A percentile compares a stretch with the other conserved stretches of the same genome.
Evolutionary conservation across 495 filamentous ascomycete species (phyloP).

Genomic region (Penicillium goetzii): DNA sequence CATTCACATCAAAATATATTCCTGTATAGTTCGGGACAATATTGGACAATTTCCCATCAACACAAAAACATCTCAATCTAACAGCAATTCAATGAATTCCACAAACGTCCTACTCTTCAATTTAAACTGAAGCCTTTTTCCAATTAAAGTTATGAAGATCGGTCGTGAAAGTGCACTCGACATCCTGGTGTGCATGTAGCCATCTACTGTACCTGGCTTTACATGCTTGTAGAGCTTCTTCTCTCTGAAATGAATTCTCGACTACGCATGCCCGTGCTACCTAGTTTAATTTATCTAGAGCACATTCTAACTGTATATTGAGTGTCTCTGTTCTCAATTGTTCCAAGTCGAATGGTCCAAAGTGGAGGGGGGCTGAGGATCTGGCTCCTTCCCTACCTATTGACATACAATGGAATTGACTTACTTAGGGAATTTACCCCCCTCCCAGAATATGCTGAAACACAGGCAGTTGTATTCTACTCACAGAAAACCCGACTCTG

Average conservation of each 20-base stretch:
- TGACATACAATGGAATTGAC: neutral
- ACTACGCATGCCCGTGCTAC: neutral
- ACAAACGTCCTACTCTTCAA: too few species aligned
- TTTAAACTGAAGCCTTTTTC: too few species aligned
- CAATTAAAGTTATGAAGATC: too few species aligned
- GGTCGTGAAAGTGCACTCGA: neutral
- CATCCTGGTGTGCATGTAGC: neutral
- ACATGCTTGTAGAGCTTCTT: neutral
- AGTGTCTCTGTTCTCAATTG: neutral
- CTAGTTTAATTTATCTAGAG: neutral
- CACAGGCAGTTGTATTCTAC: neutral
- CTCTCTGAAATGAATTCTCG: neutral
- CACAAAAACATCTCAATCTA: neutral
- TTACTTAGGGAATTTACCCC: neutral
- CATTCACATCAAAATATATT: neutral
- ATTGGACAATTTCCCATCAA: neutral
- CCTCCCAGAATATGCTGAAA: neutral
- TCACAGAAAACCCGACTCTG: neutral
- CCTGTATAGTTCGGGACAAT: neutral
- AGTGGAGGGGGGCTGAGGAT: neutral
- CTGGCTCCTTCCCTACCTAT: neutral
- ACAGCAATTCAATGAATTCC: too few species aligned
- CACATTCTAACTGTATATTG: too few species aligned
- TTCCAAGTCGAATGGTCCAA: neutral
- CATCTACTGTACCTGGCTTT: neutral